Evolutionary conservation across 768 basidiomycete species (phyloP).

Genomic region (Suillus fuscotomentosus): DNA sequence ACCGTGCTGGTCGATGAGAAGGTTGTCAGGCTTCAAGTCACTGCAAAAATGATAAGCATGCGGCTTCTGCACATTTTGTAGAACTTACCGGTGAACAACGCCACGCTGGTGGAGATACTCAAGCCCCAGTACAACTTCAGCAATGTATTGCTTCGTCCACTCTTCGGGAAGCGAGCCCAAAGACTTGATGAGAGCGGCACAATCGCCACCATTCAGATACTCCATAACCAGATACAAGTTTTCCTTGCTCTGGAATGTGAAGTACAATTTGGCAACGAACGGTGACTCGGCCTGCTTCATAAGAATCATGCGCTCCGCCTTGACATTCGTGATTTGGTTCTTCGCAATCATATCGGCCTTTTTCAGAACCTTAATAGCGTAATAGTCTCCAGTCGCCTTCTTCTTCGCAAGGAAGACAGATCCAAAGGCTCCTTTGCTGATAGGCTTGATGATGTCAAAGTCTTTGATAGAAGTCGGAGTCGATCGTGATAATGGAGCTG

Average conservation of each 20-base stretch:
- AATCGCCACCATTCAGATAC: slow-evolving; percentile 97
- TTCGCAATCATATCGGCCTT: slow-evolving; percentile 99
- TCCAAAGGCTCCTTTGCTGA: slow-evolving; percentile 98
- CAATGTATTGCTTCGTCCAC: slow-evolving; percentile 95
- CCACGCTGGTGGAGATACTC: slow-evolving; percentile 96
- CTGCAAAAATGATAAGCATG: slow-evolving; percentile 39
- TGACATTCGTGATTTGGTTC: slow-evolving; percentile 99
- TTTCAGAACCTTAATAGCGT: slow-evolving; percentile 99
- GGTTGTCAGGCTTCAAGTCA: slow-evolving; percentile 96
- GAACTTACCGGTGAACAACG: slow-evolving; percentile 88
- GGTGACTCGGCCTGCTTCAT: slow-evolving; percentile 99
- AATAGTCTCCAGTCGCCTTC: slow-evolving; percentile 97
- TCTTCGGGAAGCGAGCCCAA: slow-evolving; percentile 93
- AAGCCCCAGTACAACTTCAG: slow-evolving; percentile 91
- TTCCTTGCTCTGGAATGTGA: slow-evolving; percentile 99
- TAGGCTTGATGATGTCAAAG: slow-evolving; percentile 99
- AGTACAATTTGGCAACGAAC: slow-evolving; percentile 96
- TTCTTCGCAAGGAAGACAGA: slow-evolving; percentile 99
- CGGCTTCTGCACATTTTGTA: neutral
- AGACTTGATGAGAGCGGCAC: slow-evolving; percentile 94
- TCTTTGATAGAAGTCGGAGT: slow-evolving; percentile 95
- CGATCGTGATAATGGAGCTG: slow-evolving; percentile 73
- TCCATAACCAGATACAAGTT: slow-evolving; percentile 99
- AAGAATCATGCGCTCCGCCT: slow-evolving; percentile 98
- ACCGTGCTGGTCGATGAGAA: slow-evolving; percentile 94